A percentile compares a stretch with the other conserved stretches of the same genome.
Evolutionary conservation across 2,329 filamentous ascomycete species (phyloP).

Genomic region (Fusarium sacchari): DNA sequence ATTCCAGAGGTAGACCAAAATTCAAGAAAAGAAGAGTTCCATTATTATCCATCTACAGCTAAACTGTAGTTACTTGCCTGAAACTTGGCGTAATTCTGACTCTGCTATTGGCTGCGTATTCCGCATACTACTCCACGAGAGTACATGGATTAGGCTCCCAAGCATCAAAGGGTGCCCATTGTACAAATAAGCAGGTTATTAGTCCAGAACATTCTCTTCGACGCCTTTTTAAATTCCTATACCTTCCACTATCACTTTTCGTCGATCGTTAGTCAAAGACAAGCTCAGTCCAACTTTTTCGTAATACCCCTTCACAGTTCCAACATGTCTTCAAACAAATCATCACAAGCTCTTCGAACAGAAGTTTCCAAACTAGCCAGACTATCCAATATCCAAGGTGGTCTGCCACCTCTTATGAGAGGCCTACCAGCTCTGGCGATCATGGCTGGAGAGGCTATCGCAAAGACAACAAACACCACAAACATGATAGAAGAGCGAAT

Average conservation of each 20-base stretch:
- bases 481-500: slow-evolving; percentile 33
- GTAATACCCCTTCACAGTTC: rapidly evolving
- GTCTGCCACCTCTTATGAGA: slow-evolving; percentile 29
- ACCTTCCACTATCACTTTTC: background rate
- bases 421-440: slow-evolving; percentile 31
- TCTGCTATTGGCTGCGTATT: slow-evolving; percentile 10
- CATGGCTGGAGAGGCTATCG: slow-evolving; percentile 27
- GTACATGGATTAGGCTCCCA: background rate
- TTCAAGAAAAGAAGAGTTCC: background rate
- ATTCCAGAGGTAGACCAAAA: background rate
- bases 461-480: slow-evolving; percentile 15
- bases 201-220: background rate
- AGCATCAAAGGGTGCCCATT: background rate
- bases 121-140: background rate
- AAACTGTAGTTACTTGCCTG: background rate
- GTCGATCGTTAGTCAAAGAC: rapidly evolving
- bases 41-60: background rate
- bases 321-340: slow-evolving; percentile 4
- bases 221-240: rapidly evolving
- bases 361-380: slow-evolving; percentile 32
- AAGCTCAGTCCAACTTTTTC: background rate
- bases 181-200: rapidly evolving
- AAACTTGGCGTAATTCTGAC: background rate
- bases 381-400: slow-evolving; percentile 33
- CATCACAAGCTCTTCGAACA: slow-evolving; percentile 9